Base-by-base conservation (phyloP, 1,139 yeast species). In the Pneumocystis canis region DNA sequence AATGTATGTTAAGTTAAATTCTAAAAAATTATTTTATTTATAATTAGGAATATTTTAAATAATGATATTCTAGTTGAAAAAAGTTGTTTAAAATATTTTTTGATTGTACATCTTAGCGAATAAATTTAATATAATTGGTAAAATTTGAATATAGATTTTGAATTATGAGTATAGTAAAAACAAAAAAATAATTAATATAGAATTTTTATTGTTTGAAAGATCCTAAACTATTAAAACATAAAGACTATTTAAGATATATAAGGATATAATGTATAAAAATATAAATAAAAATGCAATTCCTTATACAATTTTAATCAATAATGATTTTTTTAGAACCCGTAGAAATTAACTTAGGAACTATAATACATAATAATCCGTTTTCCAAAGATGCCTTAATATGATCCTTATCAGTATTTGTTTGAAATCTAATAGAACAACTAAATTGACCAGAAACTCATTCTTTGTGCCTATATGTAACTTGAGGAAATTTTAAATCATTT, bases 341-440 rank as follows among this genome's bases (percentile, higher is more conserved):
- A 25, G 31, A 4, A 9, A 11, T 64, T 28, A 68, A 65, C 68
- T 82, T 82, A 59, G 84, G 84, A 18, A 82, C 73, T 58, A 71
- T 75, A 56, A 83, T 75, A 64, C 79, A 82, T 64, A 83, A 72
- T 64, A 82, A 71, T 25, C 86, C 86, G 66, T 79, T 77, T 63
- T 72, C 74, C 60, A 73, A 80, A 62, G 78, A 77, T 7, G 85
- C 85, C 61, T 76, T 77, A 65, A 83, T 82, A 40, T 73, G 73
- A 28, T 80, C 82, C 63, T 82, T 83, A 60, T 78, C 74, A 58
- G 83, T 76, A 61, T 76, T 59, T 16, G 61, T 33, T 14, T 69
- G 70, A 61, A 68, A 65, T 40, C 62, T 56, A 63, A 68, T 67
- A 25, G 67, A 47, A 20, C 69, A 57, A 9, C 65, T 62, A 61